These are phyloP conservation scores for Mycosphaerella sp. DNA, from an alignment of 2,329 filamentous ascomycete species.

Conservation along the genomic window DNA sequence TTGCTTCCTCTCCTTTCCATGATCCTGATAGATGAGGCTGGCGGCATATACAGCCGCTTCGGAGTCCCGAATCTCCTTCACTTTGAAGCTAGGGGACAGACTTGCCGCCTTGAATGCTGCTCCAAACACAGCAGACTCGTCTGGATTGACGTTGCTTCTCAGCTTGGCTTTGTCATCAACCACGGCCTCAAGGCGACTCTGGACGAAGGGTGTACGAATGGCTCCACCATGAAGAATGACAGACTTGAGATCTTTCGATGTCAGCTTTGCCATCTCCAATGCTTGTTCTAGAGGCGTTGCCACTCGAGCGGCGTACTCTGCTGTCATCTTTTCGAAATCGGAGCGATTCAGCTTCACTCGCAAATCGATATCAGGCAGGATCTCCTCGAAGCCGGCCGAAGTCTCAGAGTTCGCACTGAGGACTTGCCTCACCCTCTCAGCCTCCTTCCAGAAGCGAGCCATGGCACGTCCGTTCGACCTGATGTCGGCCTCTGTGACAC, in stretches of 20 bases:
- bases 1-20: constrained; percentile 65
- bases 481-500: constrained; percentile 57
- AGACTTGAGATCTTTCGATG: constrained; percentile 72
- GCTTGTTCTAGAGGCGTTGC: constrained; percentile 65
- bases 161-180: constrained; percentile 71
- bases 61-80: constrained; percentile 88
- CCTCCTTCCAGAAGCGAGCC: constrained; percentile 88
- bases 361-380: constrained; percentile 91
- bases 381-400: constrained; percentile 71
- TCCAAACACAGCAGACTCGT: constrained; percentile 93
- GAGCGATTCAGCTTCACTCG: constrained; percentile 77
- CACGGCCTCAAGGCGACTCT: constrained; percentile 74
- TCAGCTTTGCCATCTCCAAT: constrained; percentile 65
- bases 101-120: constrained; percentile 90
- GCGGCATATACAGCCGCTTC: constrained; percentile 70
- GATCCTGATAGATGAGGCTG: constrained; percentile 64
- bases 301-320: constrained; percentile 62
- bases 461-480: constrained; percentile 74
- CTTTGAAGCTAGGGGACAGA: constrained; percentile 89
- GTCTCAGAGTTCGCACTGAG: constrained; percentile 89
- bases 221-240: constrained; percentile 90
- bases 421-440: constrained; percentile 78
- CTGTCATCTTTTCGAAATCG: constrained; percentile 73
- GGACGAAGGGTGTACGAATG: constrained; percentile 87
- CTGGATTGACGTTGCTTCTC: constrained; percentile 89